Conservation (phyloP, 176 grass and related monocot genomes). For the Paspalum notatum region DNA sequence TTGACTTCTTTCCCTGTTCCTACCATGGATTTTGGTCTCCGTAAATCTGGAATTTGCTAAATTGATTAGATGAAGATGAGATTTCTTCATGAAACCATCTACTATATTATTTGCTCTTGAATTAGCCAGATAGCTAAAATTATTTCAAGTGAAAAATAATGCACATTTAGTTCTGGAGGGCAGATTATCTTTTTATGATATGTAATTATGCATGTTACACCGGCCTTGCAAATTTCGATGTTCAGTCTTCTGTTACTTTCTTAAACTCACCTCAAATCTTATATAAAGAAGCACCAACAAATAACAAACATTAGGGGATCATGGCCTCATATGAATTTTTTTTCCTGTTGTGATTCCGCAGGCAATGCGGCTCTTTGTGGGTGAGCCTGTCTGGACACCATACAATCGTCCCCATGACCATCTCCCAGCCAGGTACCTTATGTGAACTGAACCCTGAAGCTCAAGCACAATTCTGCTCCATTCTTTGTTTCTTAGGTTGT, state of each 20-base stretch:
- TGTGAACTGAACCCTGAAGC: not conserved
- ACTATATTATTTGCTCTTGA: not conserved
- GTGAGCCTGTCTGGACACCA: slow-evolving; percentile 84
- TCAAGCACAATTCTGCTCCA: not conserved
- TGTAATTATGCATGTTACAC: not conserved
- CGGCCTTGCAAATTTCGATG: not conserved
- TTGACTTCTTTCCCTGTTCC: slow-evolving; percentile 6
- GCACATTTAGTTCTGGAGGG: not conserved
- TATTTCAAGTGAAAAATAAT: not conserved
- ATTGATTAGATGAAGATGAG: not conserved
- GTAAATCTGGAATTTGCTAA: not conserved
- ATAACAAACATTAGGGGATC: not conserved
- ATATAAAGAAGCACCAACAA: not conserved
- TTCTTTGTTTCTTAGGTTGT: not conserved
- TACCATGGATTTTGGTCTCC: slow-evolving; percentile 13
- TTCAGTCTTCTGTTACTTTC: not conserved
- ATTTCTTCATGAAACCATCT: not conserved
- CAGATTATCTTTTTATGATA: not conserved
- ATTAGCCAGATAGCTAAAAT: not conserved
- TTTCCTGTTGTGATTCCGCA: slow-evolving; percentile 29
- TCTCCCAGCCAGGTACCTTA: slow-evolving; percentile 66
- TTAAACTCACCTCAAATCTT: not conserved
- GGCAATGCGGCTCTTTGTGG: slow-evolving; percentile 96
- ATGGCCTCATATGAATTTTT: not conserved
- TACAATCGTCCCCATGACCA: slow-evolving; percentile 89